phyloP scores from a whole-genome alignment of 768 basidiomycete genomes.

The Lactifluus echinatus region DNA sequence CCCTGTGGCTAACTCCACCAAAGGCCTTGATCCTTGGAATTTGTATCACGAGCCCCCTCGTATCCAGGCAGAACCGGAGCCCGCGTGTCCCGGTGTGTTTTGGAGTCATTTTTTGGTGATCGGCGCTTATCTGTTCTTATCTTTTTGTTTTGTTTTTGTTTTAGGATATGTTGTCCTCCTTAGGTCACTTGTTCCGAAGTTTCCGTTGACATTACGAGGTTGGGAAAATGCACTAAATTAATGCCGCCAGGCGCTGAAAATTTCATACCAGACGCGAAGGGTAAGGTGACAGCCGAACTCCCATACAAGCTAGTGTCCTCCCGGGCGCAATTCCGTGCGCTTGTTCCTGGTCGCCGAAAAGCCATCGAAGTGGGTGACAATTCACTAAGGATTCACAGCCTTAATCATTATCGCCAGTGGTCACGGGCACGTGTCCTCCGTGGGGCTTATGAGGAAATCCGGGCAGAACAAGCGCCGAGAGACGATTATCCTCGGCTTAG shows the following conservation, averaged over 20 bases:
- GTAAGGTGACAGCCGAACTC: conserved; percentile 24
- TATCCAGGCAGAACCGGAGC: neutral
- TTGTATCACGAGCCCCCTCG: neutral
- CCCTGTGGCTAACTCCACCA: conserved; percentile 21
- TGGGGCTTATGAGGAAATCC: conserved; percentile 30
- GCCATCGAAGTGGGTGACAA: conserved; percentile 37
- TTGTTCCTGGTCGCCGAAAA: conserved; percentile 38
- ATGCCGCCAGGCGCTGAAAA: neutral
- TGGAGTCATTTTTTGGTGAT: neutral
- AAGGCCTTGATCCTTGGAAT: conserved; percentile 15
- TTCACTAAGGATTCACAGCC: neutral
- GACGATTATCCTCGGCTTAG: conserved; percentile 26
- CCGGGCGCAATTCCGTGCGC: conserved; percentile 28
- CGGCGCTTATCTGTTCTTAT: neutral
- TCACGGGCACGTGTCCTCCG: conserved; percentile 36
- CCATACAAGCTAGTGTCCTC: conserved; percentile 34
- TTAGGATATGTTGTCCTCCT: conserved; percentile 30
- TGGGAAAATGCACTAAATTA: neutral
- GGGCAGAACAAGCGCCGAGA: conserved; percentile 20
- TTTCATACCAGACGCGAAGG: conserved; percentile 30
- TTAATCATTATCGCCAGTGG: conserved; percentile 30
- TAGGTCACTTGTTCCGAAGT: conserved; percentile 31
- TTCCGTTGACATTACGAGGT: conserved; percentile 40
- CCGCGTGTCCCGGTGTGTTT: neutral
- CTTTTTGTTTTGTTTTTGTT: neutral